phyloP scores from a whole-genome alignment of 2,329 filamentous ascomycete genomes.

The Camptophora hylomeconis region DNA sequence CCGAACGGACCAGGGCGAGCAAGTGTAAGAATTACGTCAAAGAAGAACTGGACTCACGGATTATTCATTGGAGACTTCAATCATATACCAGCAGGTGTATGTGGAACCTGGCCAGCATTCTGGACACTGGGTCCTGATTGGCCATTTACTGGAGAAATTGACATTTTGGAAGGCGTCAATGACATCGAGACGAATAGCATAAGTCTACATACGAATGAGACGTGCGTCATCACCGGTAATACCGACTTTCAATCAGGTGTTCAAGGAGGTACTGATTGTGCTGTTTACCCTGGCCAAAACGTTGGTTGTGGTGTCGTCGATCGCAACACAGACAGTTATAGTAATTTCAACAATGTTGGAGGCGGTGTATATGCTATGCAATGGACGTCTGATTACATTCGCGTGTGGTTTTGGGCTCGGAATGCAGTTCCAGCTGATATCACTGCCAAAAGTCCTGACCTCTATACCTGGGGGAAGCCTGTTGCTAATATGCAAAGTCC shows the following conservation, averaged over 20 bases:
- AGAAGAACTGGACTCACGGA: constrained; percentile 21
- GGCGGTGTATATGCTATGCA: constrained; percentile 56
- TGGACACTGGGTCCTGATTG: constrained; percentile 44
- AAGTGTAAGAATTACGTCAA: constrained; percentile 20
- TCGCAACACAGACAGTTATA: constrained; percentile 34
- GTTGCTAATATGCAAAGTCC: constrained; percentile 46
- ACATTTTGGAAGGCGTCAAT: constrained; percentile 61
- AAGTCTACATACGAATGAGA: constrained; percentile 45
- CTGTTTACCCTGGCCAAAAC: constrained; percentile 27
- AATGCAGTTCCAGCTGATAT: constrained; percentile 30
- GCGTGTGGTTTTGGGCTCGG: constrained; percentile 34
- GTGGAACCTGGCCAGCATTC: constrained; percentile 28
- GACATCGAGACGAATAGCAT: constrained; percentile 39
- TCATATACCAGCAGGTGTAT: constrained; percentile 23
- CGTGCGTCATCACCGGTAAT: constrained; percentile 13
- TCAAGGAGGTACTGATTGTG: constrained; percentile 39
- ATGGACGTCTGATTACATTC: constrained; percentile 30
- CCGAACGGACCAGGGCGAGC: constrained; percentile 17
- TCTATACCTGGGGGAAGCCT: constrained; percentile 29
- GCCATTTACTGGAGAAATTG: constrained; percentile 54
- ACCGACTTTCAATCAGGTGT: constrained; percentile 26
- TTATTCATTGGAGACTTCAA: constrained; percentile 24
- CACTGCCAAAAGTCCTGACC: constrained; percentile 26
- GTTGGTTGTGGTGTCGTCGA: constrained; percentile 43
- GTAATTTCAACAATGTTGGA: constrained; percentile 51